These are phyloP conservation scores for Edaphochlamys debaryana DNA, from an alignment of 139 green algal species.

Conservation along the genomic window DNA sequence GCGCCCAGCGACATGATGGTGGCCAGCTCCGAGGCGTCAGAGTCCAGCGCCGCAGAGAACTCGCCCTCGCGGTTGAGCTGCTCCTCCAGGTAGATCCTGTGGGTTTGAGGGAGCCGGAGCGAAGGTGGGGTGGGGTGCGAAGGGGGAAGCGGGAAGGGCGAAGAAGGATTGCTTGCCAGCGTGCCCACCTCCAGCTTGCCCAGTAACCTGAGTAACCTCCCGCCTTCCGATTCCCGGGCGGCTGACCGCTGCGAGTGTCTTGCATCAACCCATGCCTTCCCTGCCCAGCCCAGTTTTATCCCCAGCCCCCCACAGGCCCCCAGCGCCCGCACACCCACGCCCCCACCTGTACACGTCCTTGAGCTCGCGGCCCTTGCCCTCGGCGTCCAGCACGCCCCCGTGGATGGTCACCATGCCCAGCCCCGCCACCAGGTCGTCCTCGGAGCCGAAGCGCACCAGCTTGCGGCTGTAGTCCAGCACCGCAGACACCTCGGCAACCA, in stretches of 20 bases:
- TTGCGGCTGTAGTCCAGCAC: conserved; percentile 66
- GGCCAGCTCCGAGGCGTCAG: conserved; percentile 72
- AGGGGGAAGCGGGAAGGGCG: neutral
- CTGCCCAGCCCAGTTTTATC: too few relatives aligned
- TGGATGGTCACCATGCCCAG: conserved; percentile 62
- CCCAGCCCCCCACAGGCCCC: too few relatives aligned
- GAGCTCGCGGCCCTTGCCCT: conserved; percentile 53
- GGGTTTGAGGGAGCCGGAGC: neutral
- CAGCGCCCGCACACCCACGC: too few relatives aligned
- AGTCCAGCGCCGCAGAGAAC: conserved; percentile 69
- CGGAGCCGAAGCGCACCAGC: conserved; percentile 55
- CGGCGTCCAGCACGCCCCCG: conserved; percentile 64
- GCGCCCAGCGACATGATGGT: conserved; percentile 80
- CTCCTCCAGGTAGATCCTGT: conserved; percentile 76
- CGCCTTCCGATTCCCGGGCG: too few relatives aligned
- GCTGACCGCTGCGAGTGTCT: too few relatives aligned
- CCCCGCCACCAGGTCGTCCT: conserved; percentile 71
- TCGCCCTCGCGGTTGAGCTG: conserved; percentile 47
- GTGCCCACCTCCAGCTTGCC: too few relatives aligned
- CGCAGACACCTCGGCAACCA: conserved; percentile 54
- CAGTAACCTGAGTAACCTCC: too few relatives aligned
- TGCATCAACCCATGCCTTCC: too few relatives aligned
- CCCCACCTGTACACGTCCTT: conserved; percentile 48
- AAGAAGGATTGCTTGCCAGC: too few relatives aligned
- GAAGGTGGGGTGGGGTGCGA: neutral